Conservation (phyloP, 345 rosid genomes). For the Reutealis trisperma region DNA sequence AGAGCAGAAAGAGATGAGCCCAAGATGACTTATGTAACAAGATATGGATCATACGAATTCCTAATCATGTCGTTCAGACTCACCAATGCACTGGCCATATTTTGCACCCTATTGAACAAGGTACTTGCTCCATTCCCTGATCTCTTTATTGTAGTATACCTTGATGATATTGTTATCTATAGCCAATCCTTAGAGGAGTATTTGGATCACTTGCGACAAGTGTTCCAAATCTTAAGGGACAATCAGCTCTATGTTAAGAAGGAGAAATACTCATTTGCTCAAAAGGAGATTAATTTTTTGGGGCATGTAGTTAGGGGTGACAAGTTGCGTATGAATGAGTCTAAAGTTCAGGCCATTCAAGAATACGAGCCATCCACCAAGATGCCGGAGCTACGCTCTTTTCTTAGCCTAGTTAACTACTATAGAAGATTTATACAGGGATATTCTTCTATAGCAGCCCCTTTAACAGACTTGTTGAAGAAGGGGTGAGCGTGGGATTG, state of each 20-base stretch:
- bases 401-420: conserved; percentile 1
- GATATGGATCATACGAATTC: background rate
- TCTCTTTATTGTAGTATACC: background rate
- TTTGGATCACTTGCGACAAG: background rate
- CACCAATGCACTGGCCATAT: background rate
- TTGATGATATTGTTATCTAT: background rate
- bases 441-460: background rate
- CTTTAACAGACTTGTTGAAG: background rate
- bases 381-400: background rate
- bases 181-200: background rate
- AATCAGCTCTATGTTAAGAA: background rate
- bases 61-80: background rate
- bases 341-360: background rate
- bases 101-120: background rate
- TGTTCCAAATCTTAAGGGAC: background rate
- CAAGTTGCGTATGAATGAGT: background rate
- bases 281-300: background rate
- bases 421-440: background rate
- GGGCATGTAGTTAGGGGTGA: background rate
- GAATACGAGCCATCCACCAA: background rate
- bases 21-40: background rate
- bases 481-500: background rate
- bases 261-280: conserved; percentile 10
- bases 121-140: background rate
- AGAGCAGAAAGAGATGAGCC: background rate